These are phyloP conservation scores for Solanum dulcamara DNA, from an alignment of 257 asterid genomes.

Conservation along the genomic window DNA sequence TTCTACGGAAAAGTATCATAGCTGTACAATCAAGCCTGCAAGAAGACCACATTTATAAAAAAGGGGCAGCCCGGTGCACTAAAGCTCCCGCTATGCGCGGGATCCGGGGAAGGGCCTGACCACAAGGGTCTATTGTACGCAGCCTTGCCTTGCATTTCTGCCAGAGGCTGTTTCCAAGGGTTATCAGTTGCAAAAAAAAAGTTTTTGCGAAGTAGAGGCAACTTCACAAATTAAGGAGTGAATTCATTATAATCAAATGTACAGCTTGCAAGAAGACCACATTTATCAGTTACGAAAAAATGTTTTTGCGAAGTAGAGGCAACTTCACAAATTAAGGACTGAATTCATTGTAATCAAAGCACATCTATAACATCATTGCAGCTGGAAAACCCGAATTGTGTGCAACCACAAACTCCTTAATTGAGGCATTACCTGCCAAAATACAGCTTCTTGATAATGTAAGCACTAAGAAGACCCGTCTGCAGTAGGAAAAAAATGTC, in stretches of 20 bases:
- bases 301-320: background rate
- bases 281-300: background rate
- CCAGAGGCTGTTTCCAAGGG: no score
- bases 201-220: no score
- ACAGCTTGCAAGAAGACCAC: background rate
- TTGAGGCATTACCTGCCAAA: slow-evolving; percentile 20
- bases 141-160: no score
- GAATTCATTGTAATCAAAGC: background rate
- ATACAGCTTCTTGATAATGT: slow-evolving; percentile 30
- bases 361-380: background rate
- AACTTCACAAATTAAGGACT: background rate
- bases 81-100: no score
- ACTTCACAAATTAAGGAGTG: no score
- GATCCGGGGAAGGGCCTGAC: no score
- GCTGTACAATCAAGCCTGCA: background rate
- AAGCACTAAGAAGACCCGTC: slow-evolving; percentile 38
- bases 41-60: background rate
- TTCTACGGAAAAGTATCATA: background rate
- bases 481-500: slow-evolving; percentile 11
- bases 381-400: background rate
- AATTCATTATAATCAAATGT: no score
- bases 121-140: no score
- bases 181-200: no score
- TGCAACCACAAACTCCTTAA: background rate
- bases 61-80: no score